These are phyloP conservation scores for Alternaria tenuissima DNA, from an alignment of 2,329 filamentous ascomycete species.

Conservation along the genomic window DNA sequence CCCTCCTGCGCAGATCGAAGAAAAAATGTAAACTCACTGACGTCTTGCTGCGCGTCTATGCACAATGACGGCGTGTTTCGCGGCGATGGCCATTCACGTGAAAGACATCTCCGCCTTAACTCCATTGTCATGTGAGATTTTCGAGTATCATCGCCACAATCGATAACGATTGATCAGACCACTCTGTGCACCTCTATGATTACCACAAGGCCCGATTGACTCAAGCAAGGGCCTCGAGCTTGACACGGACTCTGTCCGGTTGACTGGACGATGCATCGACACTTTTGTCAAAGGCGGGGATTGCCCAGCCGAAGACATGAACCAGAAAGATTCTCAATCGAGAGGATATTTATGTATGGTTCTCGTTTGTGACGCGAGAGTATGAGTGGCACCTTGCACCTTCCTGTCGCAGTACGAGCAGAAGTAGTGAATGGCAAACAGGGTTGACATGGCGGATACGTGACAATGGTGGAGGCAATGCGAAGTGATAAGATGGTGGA, in stretches of 20 bases:
- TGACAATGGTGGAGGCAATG: neutral
- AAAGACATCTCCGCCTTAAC: conserved; percentile 34
- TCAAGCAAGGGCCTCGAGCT: conserved; percentile 1
- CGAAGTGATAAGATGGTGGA: neutral
- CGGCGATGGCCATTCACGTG: conserved; percentile 25
- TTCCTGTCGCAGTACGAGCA: neutral
- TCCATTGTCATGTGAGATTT: conserved; percentile 32
- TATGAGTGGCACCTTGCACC: neutral
- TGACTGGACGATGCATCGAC: neutral
- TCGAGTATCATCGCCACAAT: conserved; percentile 26
- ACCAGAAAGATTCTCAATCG: neutral
- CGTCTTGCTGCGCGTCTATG: conserved; percentile 30
- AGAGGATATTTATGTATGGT: neutral
- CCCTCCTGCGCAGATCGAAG: conserved; percentile 1
- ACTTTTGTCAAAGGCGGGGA: neutral
- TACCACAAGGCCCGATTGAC: conserved; percentile 22
- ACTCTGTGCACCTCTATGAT: conserved; percentile 15
- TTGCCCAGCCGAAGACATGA: neutral
- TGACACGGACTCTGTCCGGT: neutral
- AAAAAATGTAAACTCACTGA: conserved; percentile 19
- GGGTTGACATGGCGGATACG: too few relatives aligned
- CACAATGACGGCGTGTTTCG: conserved; percentile 39
- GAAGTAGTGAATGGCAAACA: neutral
- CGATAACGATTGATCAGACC: conserved; percentile 22
- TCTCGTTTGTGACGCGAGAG: neutral